Conservation (phyloP, 2,329 filamentous ascomycete genomes). For the Dothistroma pini region DNA sequence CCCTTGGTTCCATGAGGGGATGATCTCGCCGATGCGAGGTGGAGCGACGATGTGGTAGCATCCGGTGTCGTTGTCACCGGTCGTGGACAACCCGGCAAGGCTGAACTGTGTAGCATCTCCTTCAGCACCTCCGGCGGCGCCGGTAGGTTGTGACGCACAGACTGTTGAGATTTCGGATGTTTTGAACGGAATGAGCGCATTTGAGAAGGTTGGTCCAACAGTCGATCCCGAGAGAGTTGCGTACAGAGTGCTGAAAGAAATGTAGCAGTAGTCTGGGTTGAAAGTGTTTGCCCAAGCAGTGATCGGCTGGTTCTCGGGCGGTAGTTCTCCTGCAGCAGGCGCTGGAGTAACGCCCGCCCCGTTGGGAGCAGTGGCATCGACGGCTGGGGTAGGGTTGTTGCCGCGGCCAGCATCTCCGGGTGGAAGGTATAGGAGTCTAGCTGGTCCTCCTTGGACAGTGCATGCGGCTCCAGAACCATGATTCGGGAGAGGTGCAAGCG, state of each 20-base stretch:
- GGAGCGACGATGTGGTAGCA: conserved; percentile 5
- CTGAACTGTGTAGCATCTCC: neutral
- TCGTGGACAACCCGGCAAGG: neutral
- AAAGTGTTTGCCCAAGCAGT: conserved; percentile 9
- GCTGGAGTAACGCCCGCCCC: neutral
- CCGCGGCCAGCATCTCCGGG: conserved; percentile 5
- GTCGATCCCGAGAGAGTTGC: conserved; percentile 13
- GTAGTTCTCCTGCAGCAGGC: neutral
- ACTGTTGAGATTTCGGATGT: conserved; percentile 25
- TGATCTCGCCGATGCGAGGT: conserved; percentile 2
- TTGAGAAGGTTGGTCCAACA: conserved; percentile 25
- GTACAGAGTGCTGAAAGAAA: conserved; percentile 12
- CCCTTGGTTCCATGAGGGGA: conserved; percentile 1
- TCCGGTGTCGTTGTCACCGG: neutral
- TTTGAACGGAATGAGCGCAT: conserved; percentile 23
- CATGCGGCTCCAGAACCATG: conserved; percentile 15
- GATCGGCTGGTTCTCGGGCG: neutral
- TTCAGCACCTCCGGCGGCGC: neutral
- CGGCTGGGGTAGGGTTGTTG: neutral
- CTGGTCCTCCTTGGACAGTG: conserved; percentile 25
- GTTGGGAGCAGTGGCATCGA: neutral
- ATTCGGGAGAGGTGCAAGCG: neutral
- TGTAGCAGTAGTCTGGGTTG: conserved; percentile 15
- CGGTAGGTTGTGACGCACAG: conserved; percentile 10
- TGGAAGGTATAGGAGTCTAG: conserved; percentile 27